phyloP scores from a whole-genome alignment of 257 asterid genomes.

The Solanum ossicruentum region DNA sequence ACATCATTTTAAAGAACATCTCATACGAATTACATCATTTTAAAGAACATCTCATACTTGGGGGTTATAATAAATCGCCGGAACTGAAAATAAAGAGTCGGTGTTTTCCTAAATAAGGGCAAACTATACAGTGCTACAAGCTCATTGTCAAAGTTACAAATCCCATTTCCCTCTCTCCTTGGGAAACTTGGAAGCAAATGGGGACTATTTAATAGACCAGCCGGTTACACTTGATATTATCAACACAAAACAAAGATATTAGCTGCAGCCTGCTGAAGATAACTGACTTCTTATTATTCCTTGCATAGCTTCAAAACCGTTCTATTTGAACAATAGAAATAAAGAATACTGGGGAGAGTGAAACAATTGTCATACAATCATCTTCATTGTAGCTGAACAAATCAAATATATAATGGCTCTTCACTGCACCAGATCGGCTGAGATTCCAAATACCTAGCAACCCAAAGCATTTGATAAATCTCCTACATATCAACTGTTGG shows the following conservation, averaged over 20 bases:
- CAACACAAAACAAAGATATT: background rate
- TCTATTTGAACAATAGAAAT: background rate
- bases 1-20: background rate
- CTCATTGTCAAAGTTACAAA: background rate
- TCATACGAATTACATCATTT: background rate
- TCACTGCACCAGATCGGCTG: background rate
- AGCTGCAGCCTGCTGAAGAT: background rate
- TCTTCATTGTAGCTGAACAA: background rate
- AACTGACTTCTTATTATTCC: background rate
- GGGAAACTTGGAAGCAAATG: background rate
- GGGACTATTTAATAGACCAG: background rate
- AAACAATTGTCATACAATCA: background rate
- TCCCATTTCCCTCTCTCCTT: background rate
- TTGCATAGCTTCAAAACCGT: background rate
- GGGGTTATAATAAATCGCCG: background rate
- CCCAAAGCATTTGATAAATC: background rate
- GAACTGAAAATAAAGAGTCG: background rate
- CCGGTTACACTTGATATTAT: background rate
- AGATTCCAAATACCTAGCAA: background rate
- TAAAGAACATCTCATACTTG: background rate
- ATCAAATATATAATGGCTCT: background rate
- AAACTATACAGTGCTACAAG: background rate
- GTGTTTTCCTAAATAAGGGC: background rate
- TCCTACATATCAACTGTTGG: slow-evolving; percentile 43
- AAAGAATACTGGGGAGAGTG: background rate